Evolutionary conservation across 805 yeast genomes (phyloP), one percentile per base, ranked within the genome.

Genomic region (Metahyphopichia silvanorum): DNA sequence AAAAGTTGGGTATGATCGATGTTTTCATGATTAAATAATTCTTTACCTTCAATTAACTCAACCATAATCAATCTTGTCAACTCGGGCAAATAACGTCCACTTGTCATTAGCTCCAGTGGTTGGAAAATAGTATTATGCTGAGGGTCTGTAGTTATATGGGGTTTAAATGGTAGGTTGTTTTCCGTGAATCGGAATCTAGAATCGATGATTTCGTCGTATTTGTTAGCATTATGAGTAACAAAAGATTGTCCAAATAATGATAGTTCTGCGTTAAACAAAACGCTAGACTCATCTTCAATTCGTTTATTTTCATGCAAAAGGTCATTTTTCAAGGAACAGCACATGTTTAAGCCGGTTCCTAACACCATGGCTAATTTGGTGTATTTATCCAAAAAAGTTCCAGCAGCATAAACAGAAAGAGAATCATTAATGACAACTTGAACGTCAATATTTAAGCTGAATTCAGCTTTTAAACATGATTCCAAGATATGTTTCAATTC

Each of bases 271-370:
- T 78, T 78, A 29, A 66, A 40, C 15, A 76, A 51, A 8, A 46
- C 39, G 9, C 37, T 39, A 2, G 43, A 39, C n/a, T 33, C 27
- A 17, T 35, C 37, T 13, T 46, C 47, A 16, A 52, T 31, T 18
- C 43, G 34, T 28, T 50, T 50, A 7, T 33, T 37, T n/a, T 19
- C 31, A n/a, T 47, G 52, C 22, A 56, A 38, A 6, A 44, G 24
- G 2, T 39, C 30, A 7, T 51, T 40, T 6, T 43, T 43, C 20
- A 58, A 51, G 17, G 60, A 44, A 57, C 76, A 61, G 55, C 77
- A 76, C 21, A 76, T 52, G 44, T 82, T 82, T 33, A 76, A 53
- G 1, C 89, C 89, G 3, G 89, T 82, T 1, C 89, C 88, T 31
- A 81, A 53, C 3, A 82, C 83, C 42, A 82, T 42, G 0, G 84